Conservation (phyloP, 2,329 filamentous ascomycete species). For the Microcera coccophila region DNA sequence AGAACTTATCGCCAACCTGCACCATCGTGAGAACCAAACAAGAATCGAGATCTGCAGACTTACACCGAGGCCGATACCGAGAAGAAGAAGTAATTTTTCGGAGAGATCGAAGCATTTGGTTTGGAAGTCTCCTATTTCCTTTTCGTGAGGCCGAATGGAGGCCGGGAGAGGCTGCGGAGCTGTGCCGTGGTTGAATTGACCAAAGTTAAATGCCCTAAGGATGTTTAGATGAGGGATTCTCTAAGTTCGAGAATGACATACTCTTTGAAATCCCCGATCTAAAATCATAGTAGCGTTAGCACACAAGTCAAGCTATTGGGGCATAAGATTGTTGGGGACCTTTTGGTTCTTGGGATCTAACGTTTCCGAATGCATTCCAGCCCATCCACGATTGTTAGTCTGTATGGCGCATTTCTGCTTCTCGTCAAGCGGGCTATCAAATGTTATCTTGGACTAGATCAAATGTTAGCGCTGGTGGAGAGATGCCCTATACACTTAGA, state of each 20-base stretch:
- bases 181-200: constrained; percentile 65
- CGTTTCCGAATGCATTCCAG: constrained; percentile 81
- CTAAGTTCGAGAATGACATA: constrained; percentile 34
- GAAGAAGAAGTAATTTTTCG: constrained; percentile 66
- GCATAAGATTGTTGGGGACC: constrained; percentile 39
- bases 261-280: constrained; percentile 89
- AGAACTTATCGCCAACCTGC: constrained; percentile 52
- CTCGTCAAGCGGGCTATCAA: constrained; percentile 63
- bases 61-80: constrained; percentile 73
- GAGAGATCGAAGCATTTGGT: constrained; percentile 69
- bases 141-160: constrained; percentile 56
- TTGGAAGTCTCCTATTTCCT: constrained; percentile 63
- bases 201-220: constrained; percentile 92
- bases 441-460: constrained; percentile 70
- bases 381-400: constrained; percentile 83
- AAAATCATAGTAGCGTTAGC: constrained; percentile 3
- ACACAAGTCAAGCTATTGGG: background rate
- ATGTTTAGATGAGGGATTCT: constrained; percentile 3
- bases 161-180: constrained; percentile 73
- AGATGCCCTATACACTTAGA: too few species aligned
- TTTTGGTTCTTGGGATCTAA: constrained; percentile 80
- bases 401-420: constrained; percentile 73
- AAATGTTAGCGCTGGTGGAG: too few species aligned
- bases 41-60: constrained; percentile 7
- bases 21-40: constrained; percentile 1